phyloP scores from a whole-genome alignment of 768 basidiomycete species.

The Chiua virens region DNA sequence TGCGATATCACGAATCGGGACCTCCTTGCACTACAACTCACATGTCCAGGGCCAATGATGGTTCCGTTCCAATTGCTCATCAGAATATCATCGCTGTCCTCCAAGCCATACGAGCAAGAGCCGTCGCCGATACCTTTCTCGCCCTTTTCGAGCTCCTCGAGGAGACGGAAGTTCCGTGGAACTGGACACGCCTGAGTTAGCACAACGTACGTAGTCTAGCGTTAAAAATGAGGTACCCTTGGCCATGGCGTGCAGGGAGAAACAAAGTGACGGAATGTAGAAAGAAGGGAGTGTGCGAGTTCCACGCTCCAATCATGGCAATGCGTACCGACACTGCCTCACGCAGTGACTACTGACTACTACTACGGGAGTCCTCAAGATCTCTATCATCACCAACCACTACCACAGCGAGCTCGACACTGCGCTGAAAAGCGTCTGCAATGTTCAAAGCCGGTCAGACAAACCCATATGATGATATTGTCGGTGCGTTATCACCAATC shows the following conservation, averaged over 20 bases:
- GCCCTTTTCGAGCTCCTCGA: conserved; percentile 99
- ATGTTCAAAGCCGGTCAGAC: conserved; percentile 74
- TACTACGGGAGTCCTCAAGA: background rate
- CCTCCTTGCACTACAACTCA: conserved; percentile 40
- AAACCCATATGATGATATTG: conserved; percentile 89
- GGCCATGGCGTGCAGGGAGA: conserved; percentile 40
- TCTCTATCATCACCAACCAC: conserved; percentile 15
- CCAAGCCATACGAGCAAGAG: conserved; percentile 94
- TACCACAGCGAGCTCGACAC: conserved; percentile 11
- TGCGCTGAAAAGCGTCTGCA: conserved; percentile 1
- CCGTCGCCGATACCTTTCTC: conserved; percentile 99
- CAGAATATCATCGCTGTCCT: conserved; percentile 93
- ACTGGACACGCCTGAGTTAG: conserved; percentile 50
- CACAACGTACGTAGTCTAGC: background rate
- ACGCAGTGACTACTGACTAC: conserved; percentile 18
- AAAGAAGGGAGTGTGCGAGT: too few relatives aligned
- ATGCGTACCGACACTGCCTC: conserved; percentile 30
- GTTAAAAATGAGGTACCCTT: conserved; percentile 41
- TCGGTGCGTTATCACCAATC: conserved; percentile 57
- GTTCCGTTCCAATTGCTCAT: conserved; percentile 99
- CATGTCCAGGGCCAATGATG: conserved; percentile 97
- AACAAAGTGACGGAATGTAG: conserved; percentile 7
- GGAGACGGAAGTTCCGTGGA: conserved; percentile 92
- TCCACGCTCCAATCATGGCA: conserved; percentile 12
- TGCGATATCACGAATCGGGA: conserved; percentile 12